phyloP scores from a whole-genome alignment of 2,329 filamentous ascomycete genomes.

The Epichloe hybrida region DNA sequence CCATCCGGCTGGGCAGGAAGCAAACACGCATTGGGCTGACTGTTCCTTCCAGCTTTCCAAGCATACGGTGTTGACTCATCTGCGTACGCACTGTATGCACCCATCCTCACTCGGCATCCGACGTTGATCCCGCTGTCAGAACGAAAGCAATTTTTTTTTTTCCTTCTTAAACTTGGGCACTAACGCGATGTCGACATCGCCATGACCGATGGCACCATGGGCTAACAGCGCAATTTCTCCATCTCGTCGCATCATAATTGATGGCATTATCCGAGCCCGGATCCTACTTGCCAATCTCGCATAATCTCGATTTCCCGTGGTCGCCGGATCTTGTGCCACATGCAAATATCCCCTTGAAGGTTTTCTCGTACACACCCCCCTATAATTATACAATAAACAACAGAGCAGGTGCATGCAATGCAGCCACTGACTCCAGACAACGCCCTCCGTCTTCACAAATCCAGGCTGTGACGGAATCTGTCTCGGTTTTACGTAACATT shows the following conservation, averaged over 20 bases:
- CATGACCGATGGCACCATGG: constrained; percentile 4
- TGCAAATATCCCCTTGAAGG: not conserved
- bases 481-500: not conserved
- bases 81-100: not conserved
- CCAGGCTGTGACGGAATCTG: no score
- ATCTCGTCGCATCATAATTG: not conserved
- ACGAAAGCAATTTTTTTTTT: no score
- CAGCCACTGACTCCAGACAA: no score
- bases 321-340: not conserved
- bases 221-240: not conserved
- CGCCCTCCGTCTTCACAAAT: no score
- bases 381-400: no score
- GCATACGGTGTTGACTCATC: no score
- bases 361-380: not conserved
- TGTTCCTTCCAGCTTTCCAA: no score
- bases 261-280: not conserved
- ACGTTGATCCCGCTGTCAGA: no score
- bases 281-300: not conserved
- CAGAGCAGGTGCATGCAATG: no score
- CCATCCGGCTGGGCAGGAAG: no score
- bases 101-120: not conserved
- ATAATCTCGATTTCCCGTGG: not conserved
- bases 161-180: not conserved
- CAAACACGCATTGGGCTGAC: no score
- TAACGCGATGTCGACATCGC: constrained; percentile 7